A percentile compares a stretch with the other conserved stretches of the same genome.
Evolutionary conservation across 805 yeast species (phyloP).

Genomic region (Teunomyces kruisii): DNA sequence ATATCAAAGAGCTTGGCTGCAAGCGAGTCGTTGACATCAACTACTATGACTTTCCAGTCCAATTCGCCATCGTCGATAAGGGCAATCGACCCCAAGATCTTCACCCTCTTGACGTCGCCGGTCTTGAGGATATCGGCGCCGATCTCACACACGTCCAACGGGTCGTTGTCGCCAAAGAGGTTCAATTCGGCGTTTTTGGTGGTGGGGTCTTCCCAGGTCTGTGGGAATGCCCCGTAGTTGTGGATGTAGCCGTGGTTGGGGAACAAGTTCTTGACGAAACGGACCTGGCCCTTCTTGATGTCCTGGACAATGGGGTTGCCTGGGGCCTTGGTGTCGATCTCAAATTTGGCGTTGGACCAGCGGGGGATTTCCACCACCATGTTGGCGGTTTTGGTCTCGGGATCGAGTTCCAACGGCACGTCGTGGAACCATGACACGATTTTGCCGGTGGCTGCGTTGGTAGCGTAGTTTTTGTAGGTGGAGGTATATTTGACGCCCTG

Average conservation of each 20-base stretch:
- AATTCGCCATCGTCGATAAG: slow-evolving; percentile 89
- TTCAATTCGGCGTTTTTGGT: slow-evolving; percentile 46
- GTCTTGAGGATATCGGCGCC: slow-evolving; percentile 66
- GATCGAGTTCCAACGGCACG: slow-evolving; percentile 54
- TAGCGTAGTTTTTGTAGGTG: slow-evolving; percentile 43
- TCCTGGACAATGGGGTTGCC: slow-evolving; percentile 85
- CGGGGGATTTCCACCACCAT: slow-evolving; percentile 52
- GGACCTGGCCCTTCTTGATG: slow-evolving; percentile 66
- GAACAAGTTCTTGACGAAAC: slow-evolving; percentile 77
- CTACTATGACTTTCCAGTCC: slow-evolving; percentile 90
- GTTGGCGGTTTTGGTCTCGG: slow-evolving; percentile 38
- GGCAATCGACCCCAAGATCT: slow-evolving; percentile 92
- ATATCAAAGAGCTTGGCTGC: slow-evolving; percentile 85
- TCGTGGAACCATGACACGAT: slow-evolving; percentile 72
- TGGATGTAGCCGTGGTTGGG: slow-evolving; percentile 85
- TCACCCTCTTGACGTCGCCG: slow-evolving; percentile 82
- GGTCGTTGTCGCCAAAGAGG: slow-evolving; percentile 85
- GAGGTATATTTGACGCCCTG: slow-evolving; percentile 37
- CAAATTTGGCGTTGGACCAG: slow-evolving; percentile 84
- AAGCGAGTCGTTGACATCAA: slow-evolving; percentile 80
- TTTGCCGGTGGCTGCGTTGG: slow-evolving; percentile 40
- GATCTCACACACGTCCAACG: slow-evolving; percentile 91
- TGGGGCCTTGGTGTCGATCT: slow-evolving; percentile 55
- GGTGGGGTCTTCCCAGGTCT: slow-evolving; percentile 97
- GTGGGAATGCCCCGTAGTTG: slow-evolving; percentile 87